These are phyloP conservation scores for Hemileia vastatrix DNA, from an alignment of 1,284 basidiomycete genomes.

Conservation along the genomic window DNA sequence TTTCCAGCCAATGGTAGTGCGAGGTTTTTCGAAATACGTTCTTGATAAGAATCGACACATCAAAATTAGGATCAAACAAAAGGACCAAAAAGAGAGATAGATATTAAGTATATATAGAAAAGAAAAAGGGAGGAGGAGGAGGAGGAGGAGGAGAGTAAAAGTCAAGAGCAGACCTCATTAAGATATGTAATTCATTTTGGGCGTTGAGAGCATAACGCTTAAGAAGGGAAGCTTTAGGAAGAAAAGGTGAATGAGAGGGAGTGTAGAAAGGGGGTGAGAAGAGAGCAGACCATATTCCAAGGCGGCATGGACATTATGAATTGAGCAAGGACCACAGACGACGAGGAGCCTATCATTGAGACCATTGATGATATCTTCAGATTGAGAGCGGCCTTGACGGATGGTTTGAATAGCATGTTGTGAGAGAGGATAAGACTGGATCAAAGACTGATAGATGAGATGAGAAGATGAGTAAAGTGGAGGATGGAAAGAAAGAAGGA, in stretches of 20 bases:
- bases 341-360: no score
- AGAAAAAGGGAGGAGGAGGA: no score
- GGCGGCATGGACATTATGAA: constrained; percentile 40
- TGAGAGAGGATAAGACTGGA: constrained; percentile 1
- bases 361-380: background rate
- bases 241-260: background rate
- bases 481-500: background rate
- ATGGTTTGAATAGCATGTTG: constrained; percentile 42
- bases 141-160: background rate
- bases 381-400: background rate
- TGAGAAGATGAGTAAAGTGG: background rate
- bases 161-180: constrained; percentile 54
- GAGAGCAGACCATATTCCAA: constrained; percentile 32
- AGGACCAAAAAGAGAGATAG: background rate
- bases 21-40: constrained; percentile 62
- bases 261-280: background rate
- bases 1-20: constrained; percentile 97
- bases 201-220: constrained; percentile 70
- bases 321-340: constrained; percentile 41
- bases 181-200: constrained; percentile 77
- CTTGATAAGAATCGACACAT: constrained; percentile 37
- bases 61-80: background rate
- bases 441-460: background rate
- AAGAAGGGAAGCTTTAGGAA: constrained; percentile 53
- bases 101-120: no score